Evolutionary conservation across 192 early-diverging fungal species (phyloP), one percentile per base, ranked within the genome.

Genomic region (Backusella luteola): DNA sequence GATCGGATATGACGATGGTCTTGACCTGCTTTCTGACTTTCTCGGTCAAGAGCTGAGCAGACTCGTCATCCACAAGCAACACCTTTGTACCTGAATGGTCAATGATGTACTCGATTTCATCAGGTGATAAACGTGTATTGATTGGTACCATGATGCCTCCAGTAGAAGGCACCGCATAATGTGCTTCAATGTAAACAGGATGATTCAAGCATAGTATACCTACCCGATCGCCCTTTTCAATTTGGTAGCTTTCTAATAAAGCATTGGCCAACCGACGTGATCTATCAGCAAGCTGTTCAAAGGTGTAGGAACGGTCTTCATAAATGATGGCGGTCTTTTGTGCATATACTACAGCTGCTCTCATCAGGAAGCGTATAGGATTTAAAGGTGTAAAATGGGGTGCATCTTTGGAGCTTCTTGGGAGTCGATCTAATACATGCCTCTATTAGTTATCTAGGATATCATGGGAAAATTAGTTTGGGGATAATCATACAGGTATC

Each of bases 81-180:
- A 80, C 76, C 26, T 77, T 85, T 19, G 86, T 71, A 6, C 86
- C 84, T 6, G 89, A 88, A 34, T 88, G 84, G 1, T 78, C 67
- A 11, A 91, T 56, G 52, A 91, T 90, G 63, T 90, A 91, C 4
- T 79, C 85, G 3, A 91, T 80, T 74, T 91, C 90, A 7, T 69
- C 36, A 4, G 83, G 67, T 2, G 79, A 79, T 4, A 91, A 77
- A 23, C 90, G 85, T 0, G 87, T 85, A 70, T 91, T 91, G 71
- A 91, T 81, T 2, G 87, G 86, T 15, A 88, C 87, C 11, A 91
- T 79, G 19, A 89, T 82, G 15, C 80, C 89, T 32, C 85, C 83
- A 23, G 84, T 74, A 32, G 85, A 83, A 12, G 89, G 88, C n/a
- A 91, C 84, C n/a, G 81, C 90, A 79, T 85, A 91, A 26, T 90